Evolutionary conservation across 768 basidiomycete genomes (phyloP), one percentile per base, ranked within the genome.

Genomic region (Dictyophora rubrovolvata): DNA sequence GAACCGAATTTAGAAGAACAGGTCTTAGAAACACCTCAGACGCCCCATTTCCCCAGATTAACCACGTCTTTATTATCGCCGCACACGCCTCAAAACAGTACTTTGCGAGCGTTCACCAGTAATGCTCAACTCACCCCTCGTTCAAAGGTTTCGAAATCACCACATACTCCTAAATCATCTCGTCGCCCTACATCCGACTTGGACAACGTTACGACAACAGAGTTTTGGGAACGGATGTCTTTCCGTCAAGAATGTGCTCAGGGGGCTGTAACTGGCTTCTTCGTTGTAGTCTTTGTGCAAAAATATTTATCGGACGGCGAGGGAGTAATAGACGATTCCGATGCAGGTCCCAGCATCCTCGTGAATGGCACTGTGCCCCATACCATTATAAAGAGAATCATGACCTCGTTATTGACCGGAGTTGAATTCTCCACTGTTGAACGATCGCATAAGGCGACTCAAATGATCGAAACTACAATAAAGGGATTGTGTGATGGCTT

Each of bases 141-240:
- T 36, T 21, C 59, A 60, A 60, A 48, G 46, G 42, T 48, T 10
- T 36, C 3, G 5, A 58, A 10, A 34, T 59, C 52, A 14, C 61
- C 53, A 1, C 61, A 33, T 46, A 55, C 53, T 12, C 59, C 64
- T 56, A 48, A 35, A 5, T 42, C 46, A 5, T 42, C 42, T 33
- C 42, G 50, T n/a, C 55, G 56, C 21, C 53, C 53, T 14, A 35
- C 6, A 35, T 46, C 53, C 33, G 82, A 85, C 65, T 74, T 90
- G 55, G 73, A 68, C 16, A 79, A 74, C 62, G 85, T 90, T 53
- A 71, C 74, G 0, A 65, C 80, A 42, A 86, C 86, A 46, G 94
- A 96, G 67, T 99, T 94, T 71, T 99, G 95, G 94, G 93, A 96
- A 71, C 81, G 93, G 16, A 93, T 99, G 87, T 91, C 86, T 46